Evolutionary conservation across 441 rosid genomes (phyloP), one percentile per base, ranked within the genome.

Genomic region (Jatropha podagrica): DNA sequence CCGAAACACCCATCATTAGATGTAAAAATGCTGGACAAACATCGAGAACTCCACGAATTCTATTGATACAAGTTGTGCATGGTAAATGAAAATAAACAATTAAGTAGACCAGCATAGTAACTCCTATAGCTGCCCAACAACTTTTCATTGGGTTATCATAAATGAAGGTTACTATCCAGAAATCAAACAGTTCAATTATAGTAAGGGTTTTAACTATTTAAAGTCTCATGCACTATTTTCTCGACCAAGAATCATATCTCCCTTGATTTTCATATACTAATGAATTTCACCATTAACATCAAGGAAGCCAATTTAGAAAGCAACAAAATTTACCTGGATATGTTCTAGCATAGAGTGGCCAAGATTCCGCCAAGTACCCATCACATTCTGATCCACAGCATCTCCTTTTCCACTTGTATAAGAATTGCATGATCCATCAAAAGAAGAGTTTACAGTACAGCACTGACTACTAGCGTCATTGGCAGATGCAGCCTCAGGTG

Each of bases 271-370:
- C 69, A 51, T 56, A 37, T 60, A 17, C 69, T 38, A 55, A 67
- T 49, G 59, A 18, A 10, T 73, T 68, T 17, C 12, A 56, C 20
- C 44, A 44, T 7, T 3, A 37, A 55, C 14, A 41, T 11, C 7
- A n/a, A 23, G n/a, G 38, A 64, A 38, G 38, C 17, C 23, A 14
- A 14, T 49, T 18, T 10, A 0, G 9, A 26, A 54, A 60, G 3
- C 26, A 48, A 77, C 27, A 76, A 66, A n/a, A 56, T 7, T 40
- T 83, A 96, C 99, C 99, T 93, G 98, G 85, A 96, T 88, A 75
- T 93, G 97, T 77, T 92, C 98, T 12, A 92, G 87, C 99, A 96
- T 96, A 52, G 97, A 86, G 69, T 90, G 89, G 37, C 98, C 98
- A 42, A 93, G 91, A 79, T 86, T 88, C 84, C 85, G 91, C 79